Base-by-base conservation (phyloP, 1,284 basidiomycete species). In the Microbotryomycetes sp. region DNA sequence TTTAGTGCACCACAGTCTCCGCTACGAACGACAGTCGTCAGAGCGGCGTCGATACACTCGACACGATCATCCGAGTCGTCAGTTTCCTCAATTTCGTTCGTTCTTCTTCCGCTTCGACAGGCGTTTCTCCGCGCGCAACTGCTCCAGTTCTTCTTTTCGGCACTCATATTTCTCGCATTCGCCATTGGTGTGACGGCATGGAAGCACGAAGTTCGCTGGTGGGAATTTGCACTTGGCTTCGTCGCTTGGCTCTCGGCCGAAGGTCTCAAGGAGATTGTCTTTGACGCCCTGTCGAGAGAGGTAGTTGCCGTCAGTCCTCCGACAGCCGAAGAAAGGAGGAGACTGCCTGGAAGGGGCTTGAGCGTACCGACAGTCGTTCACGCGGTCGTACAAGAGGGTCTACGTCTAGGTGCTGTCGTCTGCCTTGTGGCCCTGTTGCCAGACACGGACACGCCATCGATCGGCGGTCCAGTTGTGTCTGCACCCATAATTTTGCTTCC, bases 401-500 rank as follows among this genome's bases (percentile, higher is more conserved):
- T 68, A 16, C 57, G 67, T 9, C 62, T 68, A 16, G 64, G 64
- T 11, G 64, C 61, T 28, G 47, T 68, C 50, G 54, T 52, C 29
- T 46, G 57, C 51, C 47, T 52, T 47, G 67, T 68, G 30, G 52
- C 52, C 11, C 62, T 68, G 52, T 55, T 68, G 26, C 66, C 66
- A 7, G 57, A 59, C 21, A 18, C 45, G 57, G 16, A 5, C 11
- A n/a, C 29, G 4, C 50, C 35, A 16, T 2, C 51, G 50, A 29
- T 24, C 21, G 24, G n/a, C n/a, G 24, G 21, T 29, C 9, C 28
- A 24, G 9, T 28, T 49, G 21, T 18, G 31, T 41, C 23, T 23
- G 7, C 54, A 51, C 13, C 48, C 51, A 21, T 21, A 21, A 16
- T 4, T n/a, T 15, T 24, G 45, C 41, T n/a, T 28, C 24, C 23